Evolutionary conservation across 768 basidiomycete genomes (phyloP).

Genomic region (Hygrocybe coccinea): DNA sequence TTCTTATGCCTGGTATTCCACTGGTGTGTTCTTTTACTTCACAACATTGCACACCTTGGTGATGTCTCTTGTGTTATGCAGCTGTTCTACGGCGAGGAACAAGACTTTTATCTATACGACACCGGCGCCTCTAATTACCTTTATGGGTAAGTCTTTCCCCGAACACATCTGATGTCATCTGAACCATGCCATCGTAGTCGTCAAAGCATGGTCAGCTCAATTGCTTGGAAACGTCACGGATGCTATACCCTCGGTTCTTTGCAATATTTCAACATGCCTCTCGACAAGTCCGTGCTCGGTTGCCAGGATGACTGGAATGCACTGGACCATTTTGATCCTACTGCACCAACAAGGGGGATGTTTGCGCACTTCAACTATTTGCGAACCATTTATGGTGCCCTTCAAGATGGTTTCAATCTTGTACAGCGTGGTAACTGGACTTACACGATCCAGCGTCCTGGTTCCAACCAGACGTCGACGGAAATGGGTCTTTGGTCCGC

Average conservation of each 20-base stretch:
- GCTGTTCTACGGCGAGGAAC: slow-evolving; percentile 90
- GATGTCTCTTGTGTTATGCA: slow-evolving; percentile 22
- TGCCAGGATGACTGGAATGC: slow-evolving; percentile 90
- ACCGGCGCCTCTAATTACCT: slow-evolving; percentile 90
- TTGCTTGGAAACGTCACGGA: slow-evolving; percentile 89
- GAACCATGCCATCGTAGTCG: slow-evolving; percentile 46
- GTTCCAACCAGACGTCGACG: slow-evolving; percentile 74
- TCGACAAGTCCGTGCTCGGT: slow-evolving; percentile 72
- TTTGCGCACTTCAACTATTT: slow-evolving; percentile 70
- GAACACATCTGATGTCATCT: neutral
- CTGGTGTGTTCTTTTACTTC: slow-evolving; percentile 44
- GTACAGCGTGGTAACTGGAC: slow-evolving; percentile 86
- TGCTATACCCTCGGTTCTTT: slow-evolving; percentile 87
- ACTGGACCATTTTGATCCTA: slow-evolving; percentile 93
- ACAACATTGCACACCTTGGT: neutral
- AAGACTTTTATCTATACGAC: slow-evolving; percentile 82
- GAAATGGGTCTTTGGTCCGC: slow-evolving; percentile 89
- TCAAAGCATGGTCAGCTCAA: slow-evolving; percentile 82
- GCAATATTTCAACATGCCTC: slow-evolving; percentile 92
- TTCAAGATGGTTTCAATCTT: slow-evolving; percentile 87
- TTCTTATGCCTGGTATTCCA: slow-evolving; percentile 85
- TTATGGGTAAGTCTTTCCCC: slow-evolving; percentile 54
- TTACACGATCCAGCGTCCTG: slow-evolving; percentile 67
- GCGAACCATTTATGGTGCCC: slow-evolving; percentile 59
- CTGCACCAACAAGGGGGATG: slow-evolving; percentile 67